phyloP scores from a whole-genome alignment of 352 stramenopile species.

The Globisporangium takayamanum region DNA sequence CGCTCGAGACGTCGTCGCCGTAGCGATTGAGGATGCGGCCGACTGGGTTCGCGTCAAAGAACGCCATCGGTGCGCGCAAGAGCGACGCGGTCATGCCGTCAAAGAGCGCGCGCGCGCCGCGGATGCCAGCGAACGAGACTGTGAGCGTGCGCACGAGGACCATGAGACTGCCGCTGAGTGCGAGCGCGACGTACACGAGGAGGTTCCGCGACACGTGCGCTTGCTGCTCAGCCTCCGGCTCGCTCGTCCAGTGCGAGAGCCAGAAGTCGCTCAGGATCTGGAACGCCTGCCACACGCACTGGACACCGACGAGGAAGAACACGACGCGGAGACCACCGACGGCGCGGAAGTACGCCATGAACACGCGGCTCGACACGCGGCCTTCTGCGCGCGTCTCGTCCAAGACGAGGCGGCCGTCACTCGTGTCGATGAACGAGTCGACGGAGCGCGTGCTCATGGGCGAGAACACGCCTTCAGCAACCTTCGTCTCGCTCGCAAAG shows the following conservation, averaged over 20 bases:
- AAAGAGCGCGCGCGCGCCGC: slow-evolving; percentile 70
- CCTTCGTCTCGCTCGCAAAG: slow-evolving; percentile 19
- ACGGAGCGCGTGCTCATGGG: slow-evolving; percentile 23
- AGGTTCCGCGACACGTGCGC: slow-evolving; percentile 69
- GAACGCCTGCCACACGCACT: slow-evolving; percentile 82
- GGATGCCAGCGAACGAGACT: slow-evolving; percentile 49
- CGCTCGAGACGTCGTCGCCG: slow-evolving; percentile 88
- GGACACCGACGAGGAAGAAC: slow-evolving; percentile 46
- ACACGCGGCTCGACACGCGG: slow-evolving; percentile 28
- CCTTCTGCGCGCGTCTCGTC: slow-evolving; percentile 28
- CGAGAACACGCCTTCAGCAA: slow-evolving; percentile 27
- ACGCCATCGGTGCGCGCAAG: slow-evolving; percentile 86
- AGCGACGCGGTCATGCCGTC: slow-evolving; percentile 81
- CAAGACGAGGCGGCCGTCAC: slow-evolving; percentile 16
- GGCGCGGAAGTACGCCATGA: slow-evolving; percentile 39
- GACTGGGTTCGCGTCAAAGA: slow-evolving; percentile 91
- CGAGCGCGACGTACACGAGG: slow-evolving; percentile 54
- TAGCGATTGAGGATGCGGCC: slow-evolving; percentile 90
- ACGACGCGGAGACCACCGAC: slow-evolving; percentile 41
- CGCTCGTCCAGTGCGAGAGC: slow-evolving; percentile 86
- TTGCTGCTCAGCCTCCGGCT: slow-evolving; percentile 69
- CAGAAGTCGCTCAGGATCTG: slow-evolving; percentile 87
- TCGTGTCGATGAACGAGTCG: slow-evolving; percentile 24
- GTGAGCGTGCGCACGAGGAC: slow-evolving; percentile 52
- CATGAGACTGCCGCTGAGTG: slow-evolving; percentile 40